Conservation (phyloP, 352 stramenopile species). For the Blastocystis sp. region DNA sequence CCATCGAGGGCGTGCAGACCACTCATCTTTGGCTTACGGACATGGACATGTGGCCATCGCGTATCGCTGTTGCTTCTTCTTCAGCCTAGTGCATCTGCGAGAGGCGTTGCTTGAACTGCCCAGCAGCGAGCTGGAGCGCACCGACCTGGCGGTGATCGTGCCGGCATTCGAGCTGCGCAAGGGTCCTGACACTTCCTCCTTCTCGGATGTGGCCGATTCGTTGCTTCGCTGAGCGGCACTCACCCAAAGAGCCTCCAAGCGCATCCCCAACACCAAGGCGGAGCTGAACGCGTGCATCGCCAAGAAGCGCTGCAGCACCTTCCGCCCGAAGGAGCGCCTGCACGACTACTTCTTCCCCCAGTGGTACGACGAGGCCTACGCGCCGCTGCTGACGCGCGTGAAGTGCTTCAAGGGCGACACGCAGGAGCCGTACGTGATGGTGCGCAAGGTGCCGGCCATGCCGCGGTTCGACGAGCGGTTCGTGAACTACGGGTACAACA, state of each 20-base stretch:
- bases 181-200: not conserved
- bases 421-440: conserved; percentile 69
- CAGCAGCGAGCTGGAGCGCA: not conserved
- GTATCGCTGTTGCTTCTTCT: conserved; percentile 1
- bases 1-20: conserved; percentile 54
- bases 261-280: conserved; percentile 23
- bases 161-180: conserved; percentile 48
- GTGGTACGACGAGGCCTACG: conserved; percentile 47
- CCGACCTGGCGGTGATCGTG: conserved; percentile 55
- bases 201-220: not conserved
- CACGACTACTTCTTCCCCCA: conserved; percentile 62
- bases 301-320: conserved; percentile 11
- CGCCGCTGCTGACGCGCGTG: conserved; percentile 34
- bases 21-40: conserved; percentile 67
- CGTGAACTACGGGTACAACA: conserved; percentile 69
- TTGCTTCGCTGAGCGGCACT: not conserved
- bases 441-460: not conserved
- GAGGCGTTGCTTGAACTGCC: conserved; percentile 44
- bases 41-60: conserved; percentile 70
- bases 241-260: not conserved
- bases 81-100: conserved; percentile 17
- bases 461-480: conserved; percentile 68
- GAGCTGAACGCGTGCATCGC: conserved; percentile 40
- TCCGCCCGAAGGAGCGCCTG: conserved; percentile 46
- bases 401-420: conserved; percentile 66